Conservation (phyloP, 2,329 filamentous ascomycete species). For the Aspergillus ibericus region DNA sequence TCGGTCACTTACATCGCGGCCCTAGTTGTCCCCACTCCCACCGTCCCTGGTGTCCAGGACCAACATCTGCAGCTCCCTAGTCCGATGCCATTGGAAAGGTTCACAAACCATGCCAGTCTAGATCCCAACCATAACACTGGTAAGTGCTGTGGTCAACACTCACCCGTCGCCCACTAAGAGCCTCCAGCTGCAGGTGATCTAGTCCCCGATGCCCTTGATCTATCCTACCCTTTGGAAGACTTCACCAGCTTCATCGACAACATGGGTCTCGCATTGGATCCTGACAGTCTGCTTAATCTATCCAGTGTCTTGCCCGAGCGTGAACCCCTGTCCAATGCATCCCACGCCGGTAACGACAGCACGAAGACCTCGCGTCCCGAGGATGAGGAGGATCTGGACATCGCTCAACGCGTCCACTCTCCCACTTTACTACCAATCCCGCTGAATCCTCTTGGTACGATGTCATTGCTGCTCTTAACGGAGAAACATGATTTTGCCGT, state of each 20-base stretch:
- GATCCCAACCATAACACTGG: not conserved
- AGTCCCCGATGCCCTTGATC: not conserved
- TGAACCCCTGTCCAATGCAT: not conserved
- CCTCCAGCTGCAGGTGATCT: not conserved
- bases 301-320: not conserved
- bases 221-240: conserved; percentile 9
- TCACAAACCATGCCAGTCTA: too few relatives aligned
- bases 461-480: too few relatives aligned
- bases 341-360: not conserved
- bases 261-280: conserved; percentile 4
- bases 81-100: too few relatives aligned
- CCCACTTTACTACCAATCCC: too few relatives aligned
- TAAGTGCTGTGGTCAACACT: not conserved
- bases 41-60: too few relatives aligned
- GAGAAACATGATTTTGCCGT: too few relatives aligned
- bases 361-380: too few relatives aligned
- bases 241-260: conserved; percentile 13
- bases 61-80: too few relatives aligned
- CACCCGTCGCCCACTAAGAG: not conserved
- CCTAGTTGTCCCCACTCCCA: too few relatives aligned
- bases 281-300: not conserved
- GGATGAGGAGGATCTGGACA: too few relatives aligned
- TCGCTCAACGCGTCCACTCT: too few relatives aligned
- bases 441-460: too few relatives aligned
- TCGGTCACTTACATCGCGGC: not conserved